Evolutionary conservation across 2,329 filamentous ascomycete species (phyloP), one percentile per base, ranked within the genome.

Genomic region (Leptographium radiaticola): DNA sequence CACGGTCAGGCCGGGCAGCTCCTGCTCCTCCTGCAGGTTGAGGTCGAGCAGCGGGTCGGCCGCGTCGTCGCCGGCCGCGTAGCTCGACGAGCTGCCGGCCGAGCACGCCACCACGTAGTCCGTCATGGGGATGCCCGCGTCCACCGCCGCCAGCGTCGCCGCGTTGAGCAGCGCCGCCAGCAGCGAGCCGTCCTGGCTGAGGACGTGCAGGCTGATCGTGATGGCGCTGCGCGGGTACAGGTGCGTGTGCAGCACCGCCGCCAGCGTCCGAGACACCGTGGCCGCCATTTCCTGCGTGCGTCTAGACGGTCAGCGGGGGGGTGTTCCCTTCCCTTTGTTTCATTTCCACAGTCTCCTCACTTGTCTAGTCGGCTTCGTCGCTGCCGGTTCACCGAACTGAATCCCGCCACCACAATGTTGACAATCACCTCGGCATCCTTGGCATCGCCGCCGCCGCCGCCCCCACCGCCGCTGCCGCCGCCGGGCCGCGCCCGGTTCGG

Each of bases 51-150:
- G 68, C 3, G 88, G 88, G 62, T 94, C 88, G 12, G 86, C 85
- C 4, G 66, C 67, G 56, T 87, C 85, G 6, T 86, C 83, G 54
- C 79, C 80, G 1, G 75, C 74, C 0, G 79, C 74, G 60, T 85
- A 79, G 0, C 81, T 78, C 0, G 83, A 83, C 0, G 86, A 88
- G 15, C 84, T 87, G 5, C 90, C 93, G 0, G 89, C 87, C 0
- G 90, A 95, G 69, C 88, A 94, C 7, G 90, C 89, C 25, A 84
- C 83, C 3, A 97, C 79, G 65, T 96, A 94, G 65, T 95, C 89
- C 3, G 83, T 82, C 90, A 97, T 96, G 30, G 93, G 93, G 20
- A 98, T 85, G 52, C 93, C 93, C 0, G 93, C 93, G 66, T 98
- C 93, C 58, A 97, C 84, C 25, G 97, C 80, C 0, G 93, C 93